phyloP scores from a whole-genome alignment of 805 yeast genomes.

The Candida sakaeoensis region DNA sequence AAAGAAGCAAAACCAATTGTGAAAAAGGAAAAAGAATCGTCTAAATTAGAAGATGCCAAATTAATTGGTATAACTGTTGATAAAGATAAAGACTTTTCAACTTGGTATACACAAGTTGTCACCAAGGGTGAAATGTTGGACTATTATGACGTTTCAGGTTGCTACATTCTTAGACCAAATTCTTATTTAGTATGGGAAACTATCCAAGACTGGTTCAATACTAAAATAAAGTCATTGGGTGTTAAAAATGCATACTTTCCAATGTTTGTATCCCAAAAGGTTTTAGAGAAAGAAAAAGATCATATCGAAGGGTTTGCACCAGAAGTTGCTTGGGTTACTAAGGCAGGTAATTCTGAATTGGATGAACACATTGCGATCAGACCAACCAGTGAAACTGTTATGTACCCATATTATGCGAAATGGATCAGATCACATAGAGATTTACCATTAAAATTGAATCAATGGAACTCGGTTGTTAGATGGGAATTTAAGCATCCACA shows the following conservation, averaged over 20 bases:
- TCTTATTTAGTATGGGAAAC: constrained; percentile 93
- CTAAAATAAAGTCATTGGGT: constrained; percentile 76
- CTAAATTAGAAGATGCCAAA: constrained; percentile 78
- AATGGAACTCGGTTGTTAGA: constrained; percentile 99
- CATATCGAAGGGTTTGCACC: constrained; percentile 99
- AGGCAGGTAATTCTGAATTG: constrained; percentile 88
- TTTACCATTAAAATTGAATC: constrained; percentile 92
- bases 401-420: constrained; percentile 99
- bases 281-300: constrained; percentile 95
- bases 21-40: constrained; percentile 41
- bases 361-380: constrained; percentile 99
- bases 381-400: constrained; percentile 99
- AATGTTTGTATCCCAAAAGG: constrained; percentile 92
- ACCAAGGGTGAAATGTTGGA: constrained; percentile 98
- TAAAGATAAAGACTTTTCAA: constrained; percentile 86
- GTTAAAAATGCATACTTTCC: constrained; percentile 97
- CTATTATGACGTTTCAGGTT: constrained; percentile 97
- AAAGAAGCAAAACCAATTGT: constrained; percentile 30
- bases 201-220: constrained; percentile 85
- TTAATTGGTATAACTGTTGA: constrained; percentile 94
- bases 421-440: constrained; percentile 99
- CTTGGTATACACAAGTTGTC: constrained; percentile 96
- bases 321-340: constrained; percentile 99
- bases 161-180: constrained; percentile 95
- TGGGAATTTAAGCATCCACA: constrained; percentile 99